These are phyloP conservation scores for Xerophyta viscosa DNA, from an alignment of 106 monocot species.

Conservation along the genomic window DNA sequence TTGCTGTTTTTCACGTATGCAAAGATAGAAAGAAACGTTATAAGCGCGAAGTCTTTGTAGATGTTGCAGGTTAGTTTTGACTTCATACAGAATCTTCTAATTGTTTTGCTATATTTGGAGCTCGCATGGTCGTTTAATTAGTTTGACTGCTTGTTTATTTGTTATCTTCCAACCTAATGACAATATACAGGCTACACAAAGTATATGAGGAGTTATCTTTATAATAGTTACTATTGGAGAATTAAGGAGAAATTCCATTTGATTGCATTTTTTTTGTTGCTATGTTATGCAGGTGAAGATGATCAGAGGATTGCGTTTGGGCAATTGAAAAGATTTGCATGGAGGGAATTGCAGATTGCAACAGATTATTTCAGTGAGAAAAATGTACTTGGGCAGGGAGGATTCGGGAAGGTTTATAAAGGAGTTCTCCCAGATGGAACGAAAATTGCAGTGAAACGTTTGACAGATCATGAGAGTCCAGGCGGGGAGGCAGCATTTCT, in stretches of 20 bases:
- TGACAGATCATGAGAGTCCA: slow-evolving; percentile 11
- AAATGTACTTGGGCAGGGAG: slow-evolving; percentile 33
- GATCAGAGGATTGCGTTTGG: slow-evolving; percentile 70
- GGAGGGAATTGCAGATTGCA: slow-evolving; percentile 70
- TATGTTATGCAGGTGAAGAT: slow-evolving; percentile 45
- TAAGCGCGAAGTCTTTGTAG: slow-evolving; percentile 6
- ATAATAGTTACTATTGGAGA: too few relatives aligned
- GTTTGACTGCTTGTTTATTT: too few relatives aligned
- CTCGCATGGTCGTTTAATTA: too few relatives aligned
- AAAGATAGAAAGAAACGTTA: slow-evolving; percentile 4
- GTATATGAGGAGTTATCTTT: too few relatives aligned
- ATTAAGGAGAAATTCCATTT: too few relatives aligned
- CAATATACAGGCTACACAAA: too few relatives aligned
- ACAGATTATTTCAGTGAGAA: slow-evolving; percentile 63
- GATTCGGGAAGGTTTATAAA: slow-evolving; percentile 9
- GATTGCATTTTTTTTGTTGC: neutral
- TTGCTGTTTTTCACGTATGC: neutral
- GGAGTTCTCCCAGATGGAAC: slow-evolving; percentile 6
- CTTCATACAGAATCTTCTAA: neutral
- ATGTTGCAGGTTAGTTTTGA: slow-evolving; percentile 12
- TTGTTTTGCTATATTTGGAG: neutral
- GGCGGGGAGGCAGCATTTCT: slow-evolving; percentile 10
- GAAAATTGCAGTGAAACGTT: slow-evolving; percentile 8
- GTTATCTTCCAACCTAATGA: too few relatives aligned
- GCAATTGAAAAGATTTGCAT: slow-evolving; percentile 71